Percentiles rank a stretch among this genome's conserved stretches.
These are phyloP conservation scores for Pisolithus sp. DNA, from an alignment of 768 basidiomycete species.

Conservation along the genomic window DNA sequence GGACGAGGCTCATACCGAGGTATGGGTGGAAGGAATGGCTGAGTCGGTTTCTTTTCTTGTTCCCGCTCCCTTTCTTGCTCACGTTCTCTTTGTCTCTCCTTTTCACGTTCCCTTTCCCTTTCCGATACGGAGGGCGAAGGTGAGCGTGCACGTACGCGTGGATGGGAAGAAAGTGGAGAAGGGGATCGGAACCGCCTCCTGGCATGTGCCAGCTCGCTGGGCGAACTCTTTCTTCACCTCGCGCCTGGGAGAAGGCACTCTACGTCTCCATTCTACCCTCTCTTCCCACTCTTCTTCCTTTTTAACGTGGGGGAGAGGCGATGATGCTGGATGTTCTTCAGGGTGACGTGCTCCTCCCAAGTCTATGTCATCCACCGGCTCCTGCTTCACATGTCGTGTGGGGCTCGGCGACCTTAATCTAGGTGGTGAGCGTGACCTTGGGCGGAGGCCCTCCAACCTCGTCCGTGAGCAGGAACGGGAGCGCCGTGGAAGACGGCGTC, in stretches of 20 bases:
- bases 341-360: neutral
- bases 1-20: slow-evolving; percentile 23
- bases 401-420: neutral
- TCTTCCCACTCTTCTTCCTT: neutral
- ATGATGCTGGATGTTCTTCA: neutral
- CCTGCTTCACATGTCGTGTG: neutral
- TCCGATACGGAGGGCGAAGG: neutral
- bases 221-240: slow-evolving; percentile 6
- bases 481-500: neutral
- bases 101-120: neutral
- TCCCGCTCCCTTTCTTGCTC: neutral
- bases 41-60: slow-evolving; percentile 8
- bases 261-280: neutral
- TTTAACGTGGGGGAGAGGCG: neutral
- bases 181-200: slow-evolving; percentile 17
- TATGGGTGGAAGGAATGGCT: slow-evolving; percentile 27
- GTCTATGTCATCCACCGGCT: neutral
- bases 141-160: neutral
- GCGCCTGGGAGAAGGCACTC: neutral
- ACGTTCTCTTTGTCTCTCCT: neutral
- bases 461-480: neutral
- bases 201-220: slow-evolving; percentile 6
- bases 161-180: slow-evolving; percentile 7
- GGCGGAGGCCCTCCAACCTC: too few relatives aligned
- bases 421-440: too few relatives aligned